Evolutionary conservation across 1,139 yeast species (phyloP), one percentile per base, ranked within the genome.

Genomic region (Suhomyces bokatorum): DNA sequence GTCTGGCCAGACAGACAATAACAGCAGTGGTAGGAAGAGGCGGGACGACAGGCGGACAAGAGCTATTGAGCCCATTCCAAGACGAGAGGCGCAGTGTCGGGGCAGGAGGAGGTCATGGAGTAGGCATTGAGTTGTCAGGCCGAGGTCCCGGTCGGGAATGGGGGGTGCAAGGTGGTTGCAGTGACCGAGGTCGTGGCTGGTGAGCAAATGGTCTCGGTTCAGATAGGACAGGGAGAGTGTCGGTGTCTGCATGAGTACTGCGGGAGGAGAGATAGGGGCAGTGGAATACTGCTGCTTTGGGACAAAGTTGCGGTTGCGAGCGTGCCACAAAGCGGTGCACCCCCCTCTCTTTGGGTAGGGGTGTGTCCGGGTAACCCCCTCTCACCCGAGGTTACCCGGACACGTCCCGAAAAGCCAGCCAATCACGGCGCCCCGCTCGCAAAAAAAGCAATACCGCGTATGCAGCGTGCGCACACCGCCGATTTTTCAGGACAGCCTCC

Each of bases 341-440:
- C 46, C 43, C 40, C 37, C 26, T 33, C 27, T 36, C 14, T 26
- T 11, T 8, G 22, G 39, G 37, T 36, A 43, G 46, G 43, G 37
- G 42, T 15, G 11, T 34, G 34, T 13, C 39, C 42, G 48, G 48
- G 48, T 45, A 45, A 45, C 44, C 38, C 30, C 35, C 20, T 9
- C 2, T 3, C 4, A 1, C 4, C 8, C 13, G 20, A 31, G 31
- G 34, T 42, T 45, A 45, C 48, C 48, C 48, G 42, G 40, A 32
- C 37, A 2, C 7, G 7, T n/a, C 27, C 15, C 24, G 13, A n/a
- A 10, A 9, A 9, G 9, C 24, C 17, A 15, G n/a, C 47, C 47
- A 45, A 45, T 45, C 42, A 39, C 36, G 22, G 35, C 34, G 26
- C 32, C 27, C 7, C 27, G 17, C 17, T 20, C 33, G 28, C 12